Percentiles rank a stretch among this genome's conserved stretches.
Conservation (phyloP, 441 rosid genomes). For the Erysimum cheiri region DNA sequence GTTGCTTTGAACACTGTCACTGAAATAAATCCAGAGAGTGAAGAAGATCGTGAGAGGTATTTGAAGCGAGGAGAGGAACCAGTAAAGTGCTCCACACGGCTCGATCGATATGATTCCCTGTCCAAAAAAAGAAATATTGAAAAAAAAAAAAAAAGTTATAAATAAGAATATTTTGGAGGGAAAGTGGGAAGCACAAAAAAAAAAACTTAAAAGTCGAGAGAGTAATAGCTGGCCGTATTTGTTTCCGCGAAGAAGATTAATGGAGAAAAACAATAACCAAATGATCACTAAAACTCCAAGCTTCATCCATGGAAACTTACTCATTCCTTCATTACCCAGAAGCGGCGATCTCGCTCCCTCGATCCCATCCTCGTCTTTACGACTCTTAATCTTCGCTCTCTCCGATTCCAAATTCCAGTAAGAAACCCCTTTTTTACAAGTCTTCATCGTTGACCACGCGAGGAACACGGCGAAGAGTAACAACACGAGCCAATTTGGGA, state of each 20-base stretch:
- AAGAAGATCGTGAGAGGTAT: constrained; percentile 72
- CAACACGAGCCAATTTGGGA: constrained; percentile 73
- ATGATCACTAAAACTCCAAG: constrained; percentile 58
- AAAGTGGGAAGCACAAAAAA: background rate
- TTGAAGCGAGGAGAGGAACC: constrained; percentile 73
- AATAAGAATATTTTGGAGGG: constrained; percentile 9
- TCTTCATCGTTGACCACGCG: constrained; percentile 71
- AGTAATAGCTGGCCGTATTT: constrained; percentile 51
- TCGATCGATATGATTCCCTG: constrained; percentile 65
- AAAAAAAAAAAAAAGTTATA: no score
- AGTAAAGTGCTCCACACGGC: constrained; percentile 76
- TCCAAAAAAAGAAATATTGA: no score
- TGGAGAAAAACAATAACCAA: constrained; percentile 62
- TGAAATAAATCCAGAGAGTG: constrained; percentile 58
- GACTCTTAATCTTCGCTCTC: constrained; percentile 21
- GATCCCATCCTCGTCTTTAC: constrained; percentile 18
- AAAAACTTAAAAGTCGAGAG: background rate
- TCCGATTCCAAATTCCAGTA: constrained; percentile 63
- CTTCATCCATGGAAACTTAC: constrained; percentile 63
- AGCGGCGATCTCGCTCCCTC: constrained; percentile 47
- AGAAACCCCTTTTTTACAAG: constrained; percentile 55
- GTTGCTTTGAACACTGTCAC: constrained; percentile 43
- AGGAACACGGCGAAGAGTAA: constrained; percentile 58
- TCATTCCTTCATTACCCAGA: constrained; percentile 32
- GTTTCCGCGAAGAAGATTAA: constrained; percentile 63